Base-by-base conservation (phyloP, 106 monocot species). In the Alisma plantagoaquatica region DNA sequence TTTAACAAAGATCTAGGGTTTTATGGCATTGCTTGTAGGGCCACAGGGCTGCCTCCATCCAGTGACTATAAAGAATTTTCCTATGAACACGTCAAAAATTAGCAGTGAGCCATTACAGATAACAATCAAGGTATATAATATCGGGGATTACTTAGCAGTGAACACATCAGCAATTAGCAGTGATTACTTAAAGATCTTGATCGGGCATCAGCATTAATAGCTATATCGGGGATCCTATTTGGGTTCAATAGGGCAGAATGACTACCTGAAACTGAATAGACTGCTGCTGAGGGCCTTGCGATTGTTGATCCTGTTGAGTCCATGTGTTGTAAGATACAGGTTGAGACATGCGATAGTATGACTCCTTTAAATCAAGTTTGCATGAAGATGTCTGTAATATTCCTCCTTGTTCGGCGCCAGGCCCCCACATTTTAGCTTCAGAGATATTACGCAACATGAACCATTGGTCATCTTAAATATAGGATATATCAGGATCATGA, bases 341-440 rank as follows among this genome's bases (percentile, higher is more conserved):
- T 41, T 94, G 96, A 53, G 96, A 84, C 59, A 96, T 57, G 6
- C 96, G 54, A 49, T 96, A 96, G 33, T 89, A 96, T 26, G 96
- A 89, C 47, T 96, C 89, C 38, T 96, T 96, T 2, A 96, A 81
- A 50, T 96, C 96, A 51, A 96, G 70, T 60, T 89, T 96, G 49
- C 84, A 68, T 0, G 88, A 69, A 49, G 84, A 84, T 53, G 89
- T 84, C 56, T 96, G 96, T 16, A 96, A 41, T 42, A 84, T 75
- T 20, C 84, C 96, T 42, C 84, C 88, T 73, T 84, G 79, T 20
- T 87, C 74, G 1, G 83, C 87, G 32, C 83, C 92, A 28, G 66
- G 57, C 14, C 92, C 92, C 92, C 92, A 93, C 79, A 82, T 87
- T 82, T 93, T 93, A 31, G 74, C 92, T 92, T 67, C 23, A 32